Evolutionary conservation across 2,329 filamentous ascomycete species (phyloP), one percentile per base, ranked within the genome.

Genomic region (Tricladium varicosporioides): DNA sequence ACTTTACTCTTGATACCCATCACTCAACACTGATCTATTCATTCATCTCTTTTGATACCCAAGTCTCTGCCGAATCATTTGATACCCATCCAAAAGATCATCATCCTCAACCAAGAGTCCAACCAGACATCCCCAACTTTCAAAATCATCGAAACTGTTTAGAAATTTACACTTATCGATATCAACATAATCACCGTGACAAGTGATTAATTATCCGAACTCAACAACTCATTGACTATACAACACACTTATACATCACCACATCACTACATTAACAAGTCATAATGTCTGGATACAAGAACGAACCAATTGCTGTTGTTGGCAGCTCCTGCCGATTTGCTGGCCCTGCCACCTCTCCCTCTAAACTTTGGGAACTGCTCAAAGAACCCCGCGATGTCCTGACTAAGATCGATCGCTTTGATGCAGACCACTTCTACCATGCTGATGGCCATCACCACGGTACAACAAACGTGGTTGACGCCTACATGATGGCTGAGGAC

Each of bases 361-460:
- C 76, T 45, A 66, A 71, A n/a, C 72, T 82, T 0, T 83, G 80
- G 80, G 69, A 76, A 16, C 75, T 81, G 62, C 64, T 82, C 16
- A 67, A 70, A 11, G 60, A 40, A 40, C 36, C 36, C 36, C 70
- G 75, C 44, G 78, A 76, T 42, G 78, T 79, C 16, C 81, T 78
- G 78, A 75, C 76, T 0, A 74, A 57, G 9, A 56, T 57, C 48
- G 42, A 44, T 54, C 48, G 80, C 3, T 74, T 82, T 60, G 80
- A 81, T 44, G 73, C 78, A 22, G 71, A 77, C 14, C 78, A 77
- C 9, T 81, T 79, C 63, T 81, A 78, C 60, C 80, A 83, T 60
- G 78, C 78, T 0, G 74, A 78, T 13, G 75, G 75, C 5, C 73
- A 76, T 51, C 73, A 77, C 13, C 42, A 56, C 19, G 58, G 54